Percentiles rank a stretch among this genome's conserved stretches.
phyloP scores from a whole-genome alignment of 257 asterid species.

The Cordia subcordata region DNA sequence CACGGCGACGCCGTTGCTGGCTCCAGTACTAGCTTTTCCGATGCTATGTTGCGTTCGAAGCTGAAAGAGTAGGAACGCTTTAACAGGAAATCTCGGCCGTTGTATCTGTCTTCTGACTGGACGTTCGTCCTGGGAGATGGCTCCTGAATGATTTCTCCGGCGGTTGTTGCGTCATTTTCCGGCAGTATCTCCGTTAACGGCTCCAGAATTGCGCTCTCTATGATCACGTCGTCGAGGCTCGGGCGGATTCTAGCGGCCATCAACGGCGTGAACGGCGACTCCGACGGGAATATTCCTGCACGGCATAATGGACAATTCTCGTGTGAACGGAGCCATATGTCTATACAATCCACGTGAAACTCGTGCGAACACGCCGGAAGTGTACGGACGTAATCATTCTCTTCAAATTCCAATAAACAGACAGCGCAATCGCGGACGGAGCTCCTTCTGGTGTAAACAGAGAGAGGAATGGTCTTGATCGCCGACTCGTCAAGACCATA shows the following conservation, averaged over 20 bases:
- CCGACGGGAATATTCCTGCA: conserved; percentile 63
- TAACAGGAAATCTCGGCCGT: conserved; percentile 63
- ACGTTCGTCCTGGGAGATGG: conserved; percentile 48
- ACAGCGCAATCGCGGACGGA: conserved; percentile 78
- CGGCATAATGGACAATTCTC: conserved; percentile 97
- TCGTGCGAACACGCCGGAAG: conserved; percentile 82
- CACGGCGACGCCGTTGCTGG: conserved; percentile 87
- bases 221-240: conserved; percentile 62
- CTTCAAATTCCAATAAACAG: conserved; percentile 80
- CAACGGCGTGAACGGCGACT: conserved; percentile 81
- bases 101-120: conserved; percentile 61
- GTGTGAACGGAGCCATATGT: conserved; percentile 91
- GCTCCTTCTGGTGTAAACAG: conserved; percentile 55
- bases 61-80: conserved; percentile 94
- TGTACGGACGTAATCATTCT: conserved; percentile 74
- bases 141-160: conserved; percentile 48
- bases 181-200: conserved; percentile 41
- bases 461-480: conserved; percentile 79
- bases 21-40: conserved; percentile 67
- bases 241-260: conserved; percentile 94
- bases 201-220: conserved; percentile 54
- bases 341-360: conserved; percentile 94
- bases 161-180: conserved; percentile 37
- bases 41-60: conserved; percentile 78
- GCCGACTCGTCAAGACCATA: conserved; percentile 84